A percentile compares a stretch with the other conserved stretches of the same genome.
phyloP scores from a whole-genome alignment of 1,139 yeast genomes.

The Geotrichum klebahnii region DNA sequence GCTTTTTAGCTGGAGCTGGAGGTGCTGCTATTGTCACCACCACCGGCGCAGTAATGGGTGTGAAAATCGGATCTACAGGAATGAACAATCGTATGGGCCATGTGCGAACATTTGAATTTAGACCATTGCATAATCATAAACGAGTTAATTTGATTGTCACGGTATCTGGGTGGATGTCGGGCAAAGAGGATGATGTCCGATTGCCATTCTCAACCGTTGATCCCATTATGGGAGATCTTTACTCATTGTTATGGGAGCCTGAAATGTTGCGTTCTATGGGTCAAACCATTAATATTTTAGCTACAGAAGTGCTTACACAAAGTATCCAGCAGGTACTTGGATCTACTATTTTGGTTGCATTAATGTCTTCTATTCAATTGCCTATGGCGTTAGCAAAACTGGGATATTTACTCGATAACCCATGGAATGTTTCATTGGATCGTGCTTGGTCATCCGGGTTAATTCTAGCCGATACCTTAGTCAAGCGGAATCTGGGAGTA shows the following conservation, averaged over 20 bases:
- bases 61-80: constrained; percentile 78
- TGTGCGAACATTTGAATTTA: constrained; percentile 87
- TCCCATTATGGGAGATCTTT: constrained; percentile 95
- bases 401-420: constrained; percentile 87
- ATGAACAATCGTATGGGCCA: constrained; percentile 86
- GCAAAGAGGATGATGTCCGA: constrained; percentile 91
- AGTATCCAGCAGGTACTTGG: constrained; percentile 94
- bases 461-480: constrained; percentile 83
- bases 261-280: constrained; percentile 96
- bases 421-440: constrained; percentile 96
- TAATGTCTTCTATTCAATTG: constrained; percentile 91
- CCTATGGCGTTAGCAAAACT: constrained; percentile 90
- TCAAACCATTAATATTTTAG: constrained; percentile 87
- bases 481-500: constrained; percentile 82
- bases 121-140: constrained; percentile 87
- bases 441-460: constrained; percentile 97
- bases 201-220: constrained; percentile 94
- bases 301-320: constrained; percentile 88
- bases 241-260: constrained; percentile 94
- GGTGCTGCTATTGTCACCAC: constrained; percentile 94
- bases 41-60: constrained; percentile 88
- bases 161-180: constrained; percentile 97
- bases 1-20: constrained; percentile 93
- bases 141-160: constrained; percentile 85
- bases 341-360: constrained; percentile 82